phyloP scores from a whole-genome alignment of 768 basidiomycete genomes.

The Lactarius trivialis region DNA sequence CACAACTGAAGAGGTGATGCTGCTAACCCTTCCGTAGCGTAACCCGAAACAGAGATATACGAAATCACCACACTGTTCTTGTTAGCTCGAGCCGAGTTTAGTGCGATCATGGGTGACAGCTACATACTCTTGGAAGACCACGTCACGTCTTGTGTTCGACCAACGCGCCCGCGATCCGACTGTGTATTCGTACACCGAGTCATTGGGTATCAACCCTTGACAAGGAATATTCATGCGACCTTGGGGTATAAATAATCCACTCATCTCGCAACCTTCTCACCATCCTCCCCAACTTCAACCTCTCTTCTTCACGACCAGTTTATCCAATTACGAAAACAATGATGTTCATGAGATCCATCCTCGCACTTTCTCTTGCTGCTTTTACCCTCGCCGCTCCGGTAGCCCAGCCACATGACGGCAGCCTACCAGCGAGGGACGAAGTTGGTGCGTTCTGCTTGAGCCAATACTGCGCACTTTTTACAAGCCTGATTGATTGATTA shows the following conservation, averaged over 20 bases:
- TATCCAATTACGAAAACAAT: background rate
- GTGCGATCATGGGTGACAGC: too few species aligned
- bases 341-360: background rate
- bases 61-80: too few species aligned
- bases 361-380: background rate
- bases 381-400: background rate
- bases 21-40: too few species aligned
- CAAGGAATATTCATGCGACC: background rate
- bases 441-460: background rate
- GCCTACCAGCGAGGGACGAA: too few species aligned
- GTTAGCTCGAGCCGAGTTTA: too few species aligned
- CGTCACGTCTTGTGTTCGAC: too few species aligned
- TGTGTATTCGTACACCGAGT: too few species aligned
- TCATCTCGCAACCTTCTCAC: background rate
- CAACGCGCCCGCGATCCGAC: too few species aligned
- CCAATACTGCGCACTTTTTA: background rate
- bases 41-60: too few species aligned
- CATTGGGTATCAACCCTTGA: background rate
- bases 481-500: background rate
- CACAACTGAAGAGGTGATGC: too few species aligned
- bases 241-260: background rate
- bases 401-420: background rate
- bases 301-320: background rate
- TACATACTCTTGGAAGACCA: too few species aligned
- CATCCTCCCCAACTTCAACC: background rate